Evolutionary conservation across 192 early-diverging fungal species (phyloP).

Genomic region (Backusella macrospora): DNA sequence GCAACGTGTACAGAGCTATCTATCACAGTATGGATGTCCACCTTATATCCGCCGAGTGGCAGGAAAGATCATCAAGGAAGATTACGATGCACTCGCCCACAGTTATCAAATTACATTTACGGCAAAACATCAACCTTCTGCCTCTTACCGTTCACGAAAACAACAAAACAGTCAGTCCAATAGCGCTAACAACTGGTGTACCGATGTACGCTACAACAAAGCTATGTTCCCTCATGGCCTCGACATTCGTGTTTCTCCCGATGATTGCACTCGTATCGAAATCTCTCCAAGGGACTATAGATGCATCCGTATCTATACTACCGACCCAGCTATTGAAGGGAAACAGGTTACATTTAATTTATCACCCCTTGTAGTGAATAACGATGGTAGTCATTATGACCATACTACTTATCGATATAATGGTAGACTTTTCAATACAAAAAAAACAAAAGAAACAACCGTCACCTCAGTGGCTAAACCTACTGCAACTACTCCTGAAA

Average conservation of each 20-base stretch:
- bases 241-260: constrained; percentile 47
- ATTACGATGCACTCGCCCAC: constrained; percentile 41
- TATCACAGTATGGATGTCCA: constrained; percentile 52
- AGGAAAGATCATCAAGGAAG: constrained; percentile 46
- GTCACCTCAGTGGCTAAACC: not conserved
- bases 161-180: constrained; percentile 12
- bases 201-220: constrained; percentile 48
- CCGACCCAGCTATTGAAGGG: constrained; percentile 21
- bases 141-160: constrained; percentile 31
- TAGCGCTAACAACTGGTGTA: constrained; percentile 35
- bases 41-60: constrained; percentile 55
- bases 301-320: constrained; percentile 21
- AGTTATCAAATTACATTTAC: constrained; percentile 49
- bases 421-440: constrained; percentile 11
- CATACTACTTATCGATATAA: constrained; percentile 10
- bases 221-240: constrained; percentile 50
- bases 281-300: not conserved
- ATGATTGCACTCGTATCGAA: constrained; percentile 46
- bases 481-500: not conserved
- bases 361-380: not conserved
- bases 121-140: constrained; percentile 43
- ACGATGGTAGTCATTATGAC: not conserved
- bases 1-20: constrained; percentile 44
- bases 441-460: not conserved
- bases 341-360: constrained; percentile 23